phyloP scores from a whole-genome alignment of 176 grass and related monocot species.

The Musa beccarii region DNA sequence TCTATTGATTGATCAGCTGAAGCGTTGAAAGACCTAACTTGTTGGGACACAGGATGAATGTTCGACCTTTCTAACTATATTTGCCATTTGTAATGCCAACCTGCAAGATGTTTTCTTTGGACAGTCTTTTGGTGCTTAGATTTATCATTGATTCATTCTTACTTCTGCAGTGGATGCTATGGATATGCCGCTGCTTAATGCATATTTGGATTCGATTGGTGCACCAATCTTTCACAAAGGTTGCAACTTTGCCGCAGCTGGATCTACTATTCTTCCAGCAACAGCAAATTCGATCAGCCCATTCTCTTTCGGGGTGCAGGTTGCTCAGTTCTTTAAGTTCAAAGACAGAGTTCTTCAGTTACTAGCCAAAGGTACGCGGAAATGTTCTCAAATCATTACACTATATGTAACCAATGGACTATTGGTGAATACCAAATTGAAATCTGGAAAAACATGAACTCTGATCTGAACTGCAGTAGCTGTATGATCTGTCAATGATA shows the following conservation, averaged over 20 bases:
- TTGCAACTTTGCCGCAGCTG: constrained; percentile 92
- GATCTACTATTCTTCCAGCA: constrained; percentile 87
- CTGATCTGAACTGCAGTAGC: neutral
- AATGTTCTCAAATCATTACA: neutral
- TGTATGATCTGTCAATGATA: neutral
- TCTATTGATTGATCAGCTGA: too few relatives aligned
- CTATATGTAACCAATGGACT: neutral
- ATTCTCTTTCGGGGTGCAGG: constrained; percentile 76
- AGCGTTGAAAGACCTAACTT: too few relatives aligned
- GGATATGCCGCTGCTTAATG: constrained; percentile 70
- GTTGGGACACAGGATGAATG: too few relatives aligned
- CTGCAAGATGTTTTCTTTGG: too few relatives aligned
- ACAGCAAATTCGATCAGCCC: constrained; percentile 85
- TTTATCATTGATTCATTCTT: constrained; percentile 13
- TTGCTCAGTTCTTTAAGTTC: constrained; percentile 83
- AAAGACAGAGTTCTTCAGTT: constrained; percentile 70
- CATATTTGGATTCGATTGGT: constrained; percentile 82
- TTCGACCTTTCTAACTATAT: too few relatives aligned
- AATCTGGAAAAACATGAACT: neutral
- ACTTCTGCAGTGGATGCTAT: constrained; percentile 65
- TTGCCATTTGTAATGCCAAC: too few relatives aligned
- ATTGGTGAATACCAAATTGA: neutral
- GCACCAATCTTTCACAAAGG: constrained; percentile 65
- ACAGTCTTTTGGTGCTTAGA: neutral
- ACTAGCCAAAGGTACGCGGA: constrained; percentile 41